Evolutionary conservation across 306 rosid species (phyloP).

Genomic region (Prunus fruticosa): DNA sequence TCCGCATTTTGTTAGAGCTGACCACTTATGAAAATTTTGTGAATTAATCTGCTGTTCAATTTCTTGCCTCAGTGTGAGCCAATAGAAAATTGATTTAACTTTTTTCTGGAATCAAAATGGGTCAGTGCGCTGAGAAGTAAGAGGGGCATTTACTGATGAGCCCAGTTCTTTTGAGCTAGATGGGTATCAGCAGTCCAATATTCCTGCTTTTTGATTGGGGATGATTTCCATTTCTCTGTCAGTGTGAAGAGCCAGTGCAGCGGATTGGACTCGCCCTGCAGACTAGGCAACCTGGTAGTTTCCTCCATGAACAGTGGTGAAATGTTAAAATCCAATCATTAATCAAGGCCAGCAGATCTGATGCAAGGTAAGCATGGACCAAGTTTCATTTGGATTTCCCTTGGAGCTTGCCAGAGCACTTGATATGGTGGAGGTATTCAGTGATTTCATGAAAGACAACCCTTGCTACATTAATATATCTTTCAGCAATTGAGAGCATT

Average conservation of each 20-base stretch:
- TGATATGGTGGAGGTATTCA: constrained; percentile 77
- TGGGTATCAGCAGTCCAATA: constrained; percentile 90
- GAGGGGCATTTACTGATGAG: constrained; percentile 26
- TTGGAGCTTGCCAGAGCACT: constrained; percentile 72
- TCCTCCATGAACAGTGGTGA: constrained; percentile 96
- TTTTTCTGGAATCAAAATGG: constrained; percentile 62
- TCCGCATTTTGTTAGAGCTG: constrained; percentile 51
- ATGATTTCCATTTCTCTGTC: constrained; percentile 98
- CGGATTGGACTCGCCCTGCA: constrained; percentile 98
- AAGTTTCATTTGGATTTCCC: constrained; percentile 77
- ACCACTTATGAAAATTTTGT: constrained; percentile 49
- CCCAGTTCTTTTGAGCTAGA: constrained; percentile 26
- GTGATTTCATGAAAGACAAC: constrained; percentile 96
- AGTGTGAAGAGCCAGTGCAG: constrained; percentile 89
- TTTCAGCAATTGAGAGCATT: too few species aligned
- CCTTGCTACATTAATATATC: constrained; percentile 59
- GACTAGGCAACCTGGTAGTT: constrained; percentile 97
- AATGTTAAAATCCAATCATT: constrained; percentile 95
- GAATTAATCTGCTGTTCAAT: constrained; percentile 51
- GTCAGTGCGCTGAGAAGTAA: constrained; percentile 63
- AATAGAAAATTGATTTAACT: constrained; percentile 76
- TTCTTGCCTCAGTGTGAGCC: constrained; percentile 51
- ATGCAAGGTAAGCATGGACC: constrained; percentile 93
- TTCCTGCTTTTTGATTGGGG: too few species aligned
- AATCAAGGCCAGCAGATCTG: too few species aligned